Conservation (phyloP, 169 alveolate species). For the Plasmodium billcollinsi region DNA sequence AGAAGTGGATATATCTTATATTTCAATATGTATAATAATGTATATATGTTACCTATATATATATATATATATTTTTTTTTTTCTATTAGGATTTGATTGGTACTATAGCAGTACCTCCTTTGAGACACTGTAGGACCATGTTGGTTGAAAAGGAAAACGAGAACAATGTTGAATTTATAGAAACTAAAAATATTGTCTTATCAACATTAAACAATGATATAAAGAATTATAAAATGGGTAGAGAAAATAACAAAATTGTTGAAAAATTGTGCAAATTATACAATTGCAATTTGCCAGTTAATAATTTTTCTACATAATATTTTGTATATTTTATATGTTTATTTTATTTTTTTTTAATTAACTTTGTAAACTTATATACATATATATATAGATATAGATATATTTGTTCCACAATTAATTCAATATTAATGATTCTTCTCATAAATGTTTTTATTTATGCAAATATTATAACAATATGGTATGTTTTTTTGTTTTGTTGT, state of each 20-base stretch:
- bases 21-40: no score
- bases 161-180: constrained; percentile 53
- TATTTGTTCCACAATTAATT: no score
- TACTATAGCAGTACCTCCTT: constrained; percentile 73
- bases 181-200: constrained; percentile 27
- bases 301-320: constrained; percentile 13
- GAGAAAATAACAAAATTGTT: constrained; percentile 9
- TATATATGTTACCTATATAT: background rate
- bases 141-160: constrained; percentile 53
- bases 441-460: background rate
- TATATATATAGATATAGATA: no score
- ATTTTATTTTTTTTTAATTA: background rate
- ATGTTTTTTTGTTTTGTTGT: background rate
- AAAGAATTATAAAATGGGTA: constrained; percentile 1
- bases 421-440: background rate
- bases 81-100: constrained; percentile 67
- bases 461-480: background rate
- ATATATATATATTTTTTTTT: background rate
- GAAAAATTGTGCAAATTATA: constrained; percentile 73
- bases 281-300: constrained; percentile 72
- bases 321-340: background rate
- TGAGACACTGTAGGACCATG: constrained; percentile 67
- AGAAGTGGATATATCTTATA: no score
- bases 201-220: constrained; percentile 51
- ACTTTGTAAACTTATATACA: background rate